phyloP scores from a whole-genome alignment of 177 flowering plant species.

The Telopea speciosissima region DNA sequence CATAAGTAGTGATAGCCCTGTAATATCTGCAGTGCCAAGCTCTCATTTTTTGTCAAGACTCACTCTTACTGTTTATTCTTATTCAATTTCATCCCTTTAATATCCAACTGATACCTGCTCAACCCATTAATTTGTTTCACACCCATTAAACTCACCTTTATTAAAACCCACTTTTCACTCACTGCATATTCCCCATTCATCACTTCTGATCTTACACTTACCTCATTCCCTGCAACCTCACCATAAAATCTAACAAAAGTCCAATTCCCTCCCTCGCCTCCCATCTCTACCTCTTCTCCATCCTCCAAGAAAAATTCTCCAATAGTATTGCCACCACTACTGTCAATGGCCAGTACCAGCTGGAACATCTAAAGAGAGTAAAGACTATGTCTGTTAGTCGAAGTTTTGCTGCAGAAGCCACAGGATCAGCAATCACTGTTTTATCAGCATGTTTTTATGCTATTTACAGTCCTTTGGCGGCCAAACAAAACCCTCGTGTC shows the following conservation, averaged over 20 bases:
- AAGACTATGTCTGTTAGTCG: too few relatives aligned
- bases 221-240: slow-evolving; percentile 6
- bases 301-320: slow-evolving; percentile 75
- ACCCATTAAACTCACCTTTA: slow-evolving; percentile 52
- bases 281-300: slow-evolving; percentile 60
- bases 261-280: slow-evolving; percentile 43
- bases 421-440: too few relatives aligned
- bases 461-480: too few relatives aligned
- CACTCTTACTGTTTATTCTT: slow-evolving; percentile 5
- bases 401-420: too few relatives aligned
- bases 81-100: slow-evolving; percentile 3
- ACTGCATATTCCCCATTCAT: slow-evolving; percentile 49
- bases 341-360: slow-evolving; percentile 41
- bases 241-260: slow-evolving; percentile 41
- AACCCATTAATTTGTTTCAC: slow-evolving; percentile 15
- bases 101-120: slow-evolving; percentile 1
- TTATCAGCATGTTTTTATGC: too few relatives aligned
- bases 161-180: slow-evolving; percentile 39
- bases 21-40: slow-evolving; percentile 22
- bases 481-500: too few relatives aligned
- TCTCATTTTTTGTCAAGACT: slow-evolving; percentile 5
- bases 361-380: slow-evolving; percentile 21
- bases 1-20: slow-evolving; percentile 26
- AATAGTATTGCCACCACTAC: slow-evolving; percentile 24
- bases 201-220: slow-evolving; percentile 39